Percentiles rank a stretch among this genome's conserved stretches.
phyloP scores from a whole-genome alignment of 2,329 filamentous ascomycete species.

The Cephalotrichum gorgonifer region DNA sequence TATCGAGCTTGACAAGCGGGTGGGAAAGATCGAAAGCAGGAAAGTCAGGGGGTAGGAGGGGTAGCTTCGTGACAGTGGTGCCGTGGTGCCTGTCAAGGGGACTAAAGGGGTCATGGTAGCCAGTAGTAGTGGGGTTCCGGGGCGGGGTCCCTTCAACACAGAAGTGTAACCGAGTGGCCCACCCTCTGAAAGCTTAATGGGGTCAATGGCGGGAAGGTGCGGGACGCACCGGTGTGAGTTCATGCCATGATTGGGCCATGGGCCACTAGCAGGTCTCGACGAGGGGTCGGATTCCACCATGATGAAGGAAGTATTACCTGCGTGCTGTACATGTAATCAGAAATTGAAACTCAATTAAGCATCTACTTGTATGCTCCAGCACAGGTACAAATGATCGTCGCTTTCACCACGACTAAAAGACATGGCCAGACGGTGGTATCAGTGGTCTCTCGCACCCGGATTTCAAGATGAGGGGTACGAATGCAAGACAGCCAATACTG shows the following conservation, averaged over 20 bases:
- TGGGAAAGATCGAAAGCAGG: too few relatives aligned
- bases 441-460: not conserved
- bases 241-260: not conserved
- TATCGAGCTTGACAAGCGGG: too few relatives aligned
- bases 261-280: not conserved
- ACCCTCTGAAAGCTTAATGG: not conserved
- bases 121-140: slow-evolving; percentile 8
- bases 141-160: not conserved
- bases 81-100: slow-evolving; percentile 10
- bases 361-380: too few relatives aligned
- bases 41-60: not conserved
- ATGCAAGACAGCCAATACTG: too few relatives aligned
- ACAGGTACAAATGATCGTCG: too few relatives aligned
- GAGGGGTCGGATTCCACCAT: too few relatives aligned
- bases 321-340: too few relatives aligned
- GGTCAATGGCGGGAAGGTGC: not conserved
- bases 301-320: too few relatives aligned
- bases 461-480: not conserved
- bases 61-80: too few relatives aligned
- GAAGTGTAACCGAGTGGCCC: not conserved
- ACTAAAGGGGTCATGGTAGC: slow-evolving; percentile 14
- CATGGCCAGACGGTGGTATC: not conserved
- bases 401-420: too few relatives aligned
- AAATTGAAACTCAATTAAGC: too few relatives aligned
- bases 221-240: not conserved